phyloP scores from a whole-genome alignment of 495 filamentous ascomycete species.

The Aspergillus cristatus region DNA sequence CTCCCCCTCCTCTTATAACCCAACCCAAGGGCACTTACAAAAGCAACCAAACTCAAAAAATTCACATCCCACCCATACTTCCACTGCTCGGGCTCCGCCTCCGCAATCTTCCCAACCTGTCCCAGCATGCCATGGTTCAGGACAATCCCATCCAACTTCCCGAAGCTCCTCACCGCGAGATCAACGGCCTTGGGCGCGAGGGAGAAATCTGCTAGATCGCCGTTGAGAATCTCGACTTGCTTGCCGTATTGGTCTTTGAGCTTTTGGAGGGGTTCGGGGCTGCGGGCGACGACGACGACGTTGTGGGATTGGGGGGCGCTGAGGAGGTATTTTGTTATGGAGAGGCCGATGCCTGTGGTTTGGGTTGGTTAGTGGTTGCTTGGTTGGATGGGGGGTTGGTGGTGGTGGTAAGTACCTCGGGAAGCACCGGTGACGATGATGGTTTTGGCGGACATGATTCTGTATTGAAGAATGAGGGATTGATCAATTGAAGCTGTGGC shows the following conservation, averaged over 20 bases:
- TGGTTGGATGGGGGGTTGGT: not conserved
- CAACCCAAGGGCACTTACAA: constrained; percentile 46
- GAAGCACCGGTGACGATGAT: constrained; percentile 58
- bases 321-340: constrained; percentile 66
- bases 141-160: constrained; percentile 70
- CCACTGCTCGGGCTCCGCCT: constrained; percentile 62
- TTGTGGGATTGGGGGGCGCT: constrained; percentile 49
- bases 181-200: constrained; percentile 54
- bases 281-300: constrained; percentile 69
- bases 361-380: constrained; percentile 1
- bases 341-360: constrained; percentile 64
- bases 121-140: constrained; percentile 80
- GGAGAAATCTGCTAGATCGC: constrained; percentile 62
- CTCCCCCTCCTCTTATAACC: too few relatives aligned
- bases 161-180: constrained; percentile 54
- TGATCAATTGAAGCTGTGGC: too few relatives aligned
- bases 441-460: constrained; percentile 40
- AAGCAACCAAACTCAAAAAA: constrained; percentile 66
- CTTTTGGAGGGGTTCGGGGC: constrained; percentile 50
- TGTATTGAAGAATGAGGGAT: too few relatives aligned
- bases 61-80: constrained; percentile 70
- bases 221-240: constrained; percentile 62
- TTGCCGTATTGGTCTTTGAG: constrained; percentile 55
- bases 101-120: constrained; percentile 63
- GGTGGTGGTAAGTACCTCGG: constrained; percentile 33